A percentile compares a stretch with the other conserved stretches of the same genome.
These are phyloP conservation scores for Byssothecium circinans DNA, from an alignment of 2,329 filamentous ascomycete species.

Conservation along the genomic window DNA sequence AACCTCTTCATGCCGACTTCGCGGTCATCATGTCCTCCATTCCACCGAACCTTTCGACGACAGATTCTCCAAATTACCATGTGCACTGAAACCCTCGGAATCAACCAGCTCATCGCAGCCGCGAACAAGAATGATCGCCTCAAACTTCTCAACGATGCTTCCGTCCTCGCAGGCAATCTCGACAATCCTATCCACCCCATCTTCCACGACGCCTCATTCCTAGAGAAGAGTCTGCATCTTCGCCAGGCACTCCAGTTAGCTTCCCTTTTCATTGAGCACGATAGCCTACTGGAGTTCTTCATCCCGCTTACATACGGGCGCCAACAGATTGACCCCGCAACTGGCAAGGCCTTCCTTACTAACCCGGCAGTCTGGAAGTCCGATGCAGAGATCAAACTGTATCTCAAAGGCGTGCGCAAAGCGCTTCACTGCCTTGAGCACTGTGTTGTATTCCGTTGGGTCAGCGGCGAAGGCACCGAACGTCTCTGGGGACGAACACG, in stretches of 20 bases:
- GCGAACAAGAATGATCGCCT: slow-evolving; percentile 36
- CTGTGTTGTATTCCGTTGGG: slow-evolving; percentile 22
- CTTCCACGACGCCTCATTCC: slow-evolving; percentile 20
- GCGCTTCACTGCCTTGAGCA: slow-evolving; percentile 31
- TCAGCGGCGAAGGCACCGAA: slow-evolving; percentile 11
- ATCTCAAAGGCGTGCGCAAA: slow-evolving; percentile 22
- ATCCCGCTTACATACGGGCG: slow-evolving; percentile 31
- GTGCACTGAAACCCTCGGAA: slow-evolving; percentile 4
- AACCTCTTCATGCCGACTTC: slow-evolving; percentile 5
- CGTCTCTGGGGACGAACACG: slow-evolving; percentile 24
- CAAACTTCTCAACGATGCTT: slow-evolving; percentile 30
- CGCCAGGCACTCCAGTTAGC: slow-evolving; percentile 33
- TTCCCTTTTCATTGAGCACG: slow-evolving; percentile 35
- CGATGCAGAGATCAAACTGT: slow-evolving; percentile 7
- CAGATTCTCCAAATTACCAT: not conserved
- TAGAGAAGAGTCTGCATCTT: slow-evolving; percentile 16
- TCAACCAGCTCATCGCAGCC: slow-evolving; percentile 22
- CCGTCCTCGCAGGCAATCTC: slow-evolving; percentile 24
- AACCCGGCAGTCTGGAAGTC: slow-evolving; percentile 20
- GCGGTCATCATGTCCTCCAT: not conserved
- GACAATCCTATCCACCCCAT: slow-evolving; percentile 34
- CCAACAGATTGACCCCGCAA: slow-evolving; percentile 10
- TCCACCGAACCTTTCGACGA: not conserved
- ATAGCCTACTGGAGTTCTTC: slow-evolving; percentile 35
- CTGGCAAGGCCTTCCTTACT: slow-evolving; percentile 22